phyloP scores from a whole-genome alignment of 345 rosid genomes.

The Boechera divaricarpa region DNA sequence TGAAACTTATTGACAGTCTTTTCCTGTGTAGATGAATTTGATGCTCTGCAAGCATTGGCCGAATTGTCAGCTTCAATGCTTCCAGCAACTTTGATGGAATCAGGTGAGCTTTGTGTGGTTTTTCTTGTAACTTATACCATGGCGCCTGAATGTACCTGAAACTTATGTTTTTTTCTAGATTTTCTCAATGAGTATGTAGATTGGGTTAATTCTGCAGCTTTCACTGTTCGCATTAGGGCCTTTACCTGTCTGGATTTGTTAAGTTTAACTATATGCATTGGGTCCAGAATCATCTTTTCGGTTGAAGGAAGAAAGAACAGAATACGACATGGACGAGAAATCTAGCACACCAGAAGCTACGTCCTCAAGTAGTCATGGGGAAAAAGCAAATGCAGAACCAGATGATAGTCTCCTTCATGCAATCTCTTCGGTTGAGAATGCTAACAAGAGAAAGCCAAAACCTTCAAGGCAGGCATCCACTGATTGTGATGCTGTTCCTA shows the following conservation, averaged over 20 bases:
- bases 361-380: slow-evolving; percentile 51
- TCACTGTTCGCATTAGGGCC: slow-evolving; percentile 7
- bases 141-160: slow-evolving; percentile 17
- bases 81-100: slow-evolving; percentile 62
- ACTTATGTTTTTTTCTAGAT: background rate
- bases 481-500: slow-evolving; percentile 49
- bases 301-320: slow-evolving; percentile 67
- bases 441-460: slow-evolving; percentile 57
- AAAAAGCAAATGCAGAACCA: slow-evolving; percentile 51
- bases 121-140: slow-evolving; percentile 24
- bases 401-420: slow-evolving; percentile 52
- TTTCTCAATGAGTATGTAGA: slow-evolving; percentile 29
- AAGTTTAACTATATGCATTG: slow-evolving; percentile 26
- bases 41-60: slow-evolving; percentile 84
- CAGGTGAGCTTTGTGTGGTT: slow-evolving; percentile 56
- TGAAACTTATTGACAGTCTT: slow-evolving; percentile 20
- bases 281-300: slow-evolving; percentile 69
- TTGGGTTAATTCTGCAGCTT: slow-evolving; percentile 22
- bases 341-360: slow-evolving; percentile 60
- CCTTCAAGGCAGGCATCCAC: slow-evolving; percentile 50
- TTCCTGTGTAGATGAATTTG: slow-evolving; percentile 63
- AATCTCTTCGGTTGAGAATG: slow-evolving; percentile 49
- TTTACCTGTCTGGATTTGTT: slow-evolving; percentile 4
- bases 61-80: slow-evolving; percentile 68
- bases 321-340: slow-evolving; percentile 57